Evolutionary conservation across 2,329 filamentous ascomycete species (phyloP).

Genomic region (Aureobasidium sp.): DNA sequence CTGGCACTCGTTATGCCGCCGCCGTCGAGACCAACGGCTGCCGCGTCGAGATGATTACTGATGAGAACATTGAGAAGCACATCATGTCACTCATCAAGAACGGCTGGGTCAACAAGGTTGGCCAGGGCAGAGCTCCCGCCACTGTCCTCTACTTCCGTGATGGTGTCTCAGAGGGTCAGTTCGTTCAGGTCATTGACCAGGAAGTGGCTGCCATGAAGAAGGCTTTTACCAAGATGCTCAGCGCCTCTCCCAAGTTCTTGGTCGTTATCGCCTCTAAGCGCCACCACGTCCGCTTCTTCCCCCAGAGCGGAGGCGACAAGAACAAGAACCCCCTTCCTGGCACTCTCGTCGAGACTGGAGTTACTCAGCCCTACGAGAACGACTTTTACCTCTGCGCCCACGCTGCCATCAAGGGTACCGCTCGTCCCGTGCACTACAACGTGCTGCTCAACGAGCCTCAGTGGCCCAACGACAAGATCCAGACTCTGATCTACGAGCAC

Average conservation of each 20-base stretch:
- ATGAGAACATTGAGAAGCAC: slow-evolving; percentile 60
- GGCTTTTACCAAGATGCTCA: slow-evolving; percentile 27
- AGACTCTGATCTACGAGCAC: slow-evolving; percentile 88
- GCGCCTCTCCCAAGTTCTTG: slow-evolving; percentile 59
- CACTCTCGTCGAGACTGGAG: slow-evolving; percentile 77
- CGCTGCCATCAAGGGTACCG: slow-evolving; percentile 85
- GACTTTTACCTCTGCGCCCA: slow-evolving; percentile 75
- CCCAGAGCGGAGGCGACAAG: slow-evolving; percentile 56
- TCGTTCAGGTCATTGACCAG: slow-evolving; percentile 67
- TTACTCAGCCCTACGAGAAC: slow-evolving; percentile 85
- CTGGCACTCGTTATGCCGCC: slow-evolving; percentile 69
- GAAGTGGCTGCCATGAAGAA: slow-evolving; percentile 68
- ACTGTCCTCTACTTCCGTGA: slow-evolving; percentile 90
- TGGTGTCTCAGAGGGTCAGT: slow-evolving; percentile 84
- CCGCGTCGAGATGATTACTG: slow-evolving; percentile 70
- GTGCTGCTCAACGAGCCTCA: slow-evolving; percentile 76
- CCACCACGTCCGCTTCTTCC: slow-evolving; percentile 91
- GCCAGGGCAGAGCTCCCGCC: slow-evolving; percentile 51
- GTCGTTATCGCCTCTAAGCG: slow-evolving; percentile 88
- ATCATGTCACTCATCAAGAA: slow-evolving; percentile 54
- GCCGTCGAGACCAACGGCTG: slow-evolving; percentile 76
- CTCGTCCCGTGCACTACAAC: slow-evolving; percentile 78
- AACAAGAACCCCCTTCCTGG: slow-evolving; percentile 82
- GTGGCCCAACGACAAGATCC: slow-evolving; percentile 60
- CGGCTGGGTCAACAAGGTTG: slow-evolving; percentile 55